These are phyloP conservation scores for Kwoniella dejecticola DNA, from an alignment of 768 basidiomycete genomes.

Conservation along the genomic window DNA sequence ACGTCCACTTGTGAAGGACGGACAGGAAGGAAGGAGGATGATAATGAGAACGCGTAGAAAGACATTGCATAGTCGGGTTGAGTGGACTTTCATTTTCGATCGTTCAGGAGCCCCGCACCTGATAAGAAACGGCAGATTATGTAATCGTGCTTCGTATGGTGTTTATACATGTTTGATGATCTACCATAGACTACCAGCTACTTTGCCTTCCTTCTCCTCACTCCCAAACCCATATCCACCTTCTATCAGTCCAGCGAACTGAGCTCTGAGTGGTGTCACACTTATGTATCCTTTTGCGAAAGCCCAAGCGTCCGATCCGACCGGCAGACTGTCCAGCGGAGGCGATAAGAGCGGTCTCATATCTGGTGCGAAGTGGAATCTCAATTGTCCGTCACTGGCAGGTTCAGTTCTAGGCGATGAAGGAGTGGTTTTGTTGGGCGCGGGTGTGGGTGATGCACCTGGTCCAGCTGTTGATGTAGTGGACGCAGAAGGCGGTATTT, in stretches of 20 bases:
- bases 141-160: no score
- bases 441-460: slow-evolving; percentile 40
- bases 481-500: slow-evolving; percentile 7
- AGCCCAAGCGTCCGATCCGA: slow-evolving; percentile 69
- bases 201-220: slow-evolving; percentile 23
- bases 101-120: no score
- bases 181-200: slow-evolving; percentile 15
- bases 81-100: no score
- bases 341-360: slow-evolving; percentile 71
- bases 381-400: slow-evolving; percentile 51
- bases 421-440: slow-evolving; percentile 24
- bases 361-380: slow-evolving; percentile 76
- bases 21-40: background rate
- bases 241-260: slow-evolving; percentile 26
- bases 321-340: slow-evolving; percentile 63
- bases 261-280: slow-evolving; percentile 39
- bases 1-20: background rate
- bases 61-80: no score
- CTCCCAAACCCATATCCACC: slow-evolving; percentile 28
- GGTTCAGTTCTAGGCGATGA: slow-evolving; percentile 9
- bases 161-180: background rate
- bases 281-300: slow-evolving; percentile 45
- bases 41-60: no score
- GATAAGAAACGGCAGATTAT: no score
- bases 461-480: slow-evolving; percentile 41